phyloP scores from a whole-genome alignment of 2,329 filamentous ascomycete genomes.

The Torrubiellomyces zombiae region DNA sequence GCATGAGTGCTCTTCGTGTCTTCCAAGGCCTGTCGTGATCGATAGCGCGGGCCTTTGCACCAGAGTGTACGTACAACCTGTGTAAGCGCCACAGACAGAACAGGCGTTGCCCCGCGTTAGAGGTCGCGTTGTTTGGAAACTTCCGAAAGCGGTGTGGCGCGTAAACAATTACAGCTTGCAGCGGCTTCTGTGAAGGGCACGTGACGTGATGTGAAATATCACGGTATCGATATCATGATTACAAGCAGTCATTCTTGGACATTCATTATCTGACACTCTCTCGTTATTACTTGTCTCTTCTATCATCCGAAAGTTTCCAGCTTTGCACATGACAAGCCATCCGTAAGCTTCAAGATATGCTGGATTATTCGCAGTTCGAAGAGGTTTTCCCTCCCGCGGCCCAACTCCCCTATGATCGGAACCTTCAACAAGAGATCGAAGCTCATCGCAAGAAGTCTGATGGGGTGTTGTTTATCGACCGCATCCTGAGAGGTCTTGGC shows the following conservation, averaged over 20 bases:
- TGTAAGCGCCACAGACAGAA: too few relatives aligned
- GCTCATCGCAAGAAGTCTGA: constrained; percentile 49
- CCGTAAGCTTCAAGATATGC: constrained; percentile 24
- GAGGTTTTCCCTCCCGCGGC: constrained; percentile 47
- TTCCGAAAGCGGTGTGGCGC: constrained; percentile 18
- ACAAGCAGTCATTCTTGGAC: too few relatives aligned
- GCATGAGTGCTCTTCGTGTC: too few relatives aligned
- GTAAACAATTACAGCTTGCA: constrained; percentile 30
- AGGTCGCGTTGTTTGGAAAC: constrained; percentile 19
- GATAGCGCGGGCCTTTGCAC: too few relatives aligned
- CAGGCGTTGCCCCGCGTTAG: constrained; percentile 9
- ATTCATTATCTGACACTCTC: too few relatives aligned
- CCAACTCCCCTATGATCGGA: constrained; percentile 45
- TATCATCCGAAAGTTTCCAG: constrained; percentile 3
- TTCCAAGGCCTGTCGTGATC: too few relatives aligned
- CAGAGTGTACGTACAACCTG: too few relatives aligned
- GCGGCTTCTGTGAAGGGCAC: too few relatives aligned
- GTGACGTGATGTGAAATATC: too few relatives aligned
- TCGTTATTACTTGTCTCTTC: too few relatives aligned
- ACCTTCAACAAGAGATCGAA: constrained; percentile 45
- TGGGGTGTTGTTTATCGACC: constrained; percentile 63
- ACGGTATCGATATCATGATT: too few relatives aligned
- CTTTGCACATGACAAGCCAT: constrained; percentile 1
- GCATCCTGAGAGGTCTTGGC: constrained; percentile 52
- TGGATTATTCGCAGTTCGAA: constrained; percentile 50